phyloP scores from a whole-genome alignment of 2,329 filamentous ascomycete species.

The Hypomyces rosellus region DNA sequence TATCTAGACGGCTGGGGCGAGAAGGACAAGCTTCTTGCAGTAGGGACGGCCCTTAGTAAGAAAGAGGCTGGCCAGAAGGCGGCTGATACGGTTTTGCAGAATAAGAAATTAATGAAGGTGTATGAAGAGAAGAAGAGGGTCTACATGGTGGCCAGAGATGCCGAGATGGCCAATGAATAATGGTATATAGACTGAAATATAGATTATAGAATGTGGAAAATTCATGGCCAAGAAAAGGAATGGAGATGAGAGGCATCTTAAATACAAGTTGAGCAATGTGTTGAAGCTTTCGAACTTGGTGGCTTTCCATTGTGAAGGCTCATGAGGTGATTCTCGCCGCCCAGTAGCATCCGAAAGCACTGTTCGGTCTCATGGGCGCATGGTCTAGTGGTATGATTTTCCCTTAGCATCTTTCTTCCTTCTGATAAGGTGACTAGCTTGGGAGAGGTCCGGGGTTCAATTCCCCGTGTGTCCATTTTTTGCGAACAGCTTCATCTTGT shows the following conservation, averaged over 20 bases:
- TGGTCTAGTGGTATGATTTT: conserved; percentile 1
- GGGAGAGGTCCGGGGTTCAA: not conserved
- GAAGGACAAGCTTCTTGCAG: conserved; percentile 53
- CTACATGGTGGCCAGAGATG: conserved; percentile 27
- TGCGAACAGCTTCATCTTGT: not conserved
- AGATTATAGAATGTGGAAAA: too few relatives aligned
- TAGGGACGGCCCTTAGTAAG: conserved; percentile 59
- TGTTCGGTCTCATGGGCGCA: not conserved
- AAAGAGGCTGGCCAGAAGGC: conserved; percentile 63
- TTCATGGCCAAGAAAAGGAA: too few relatives aligned
- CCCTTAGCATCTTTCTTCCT: not conserved
- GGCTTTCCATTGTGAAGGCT: too few relatives aligned
- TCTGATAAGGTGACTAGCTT: not conserved
- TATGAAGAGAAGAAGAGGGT: conserved; percentile 44
- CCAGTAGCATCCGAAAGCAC: too few relatives aligned
- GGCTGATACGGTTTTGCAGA: conserved; percentile 55
- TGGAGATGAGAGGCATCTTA: too few relatives aligned
- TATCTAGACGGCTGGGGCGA: conserved; percentile 66
- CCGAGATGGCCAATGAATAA: not conserved
- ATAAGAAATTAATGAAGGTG: conserved; percentile 56
- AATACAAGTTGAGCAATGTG: too few relatives aligned
- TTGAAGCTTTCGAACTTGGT: too few relatives aligned
- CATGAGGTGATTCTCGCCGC: too few relatives aligned
- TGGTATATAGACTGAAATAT: too few relatives aligned
- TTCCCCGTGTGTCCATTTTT: not conserved